Base-by-base conservation (phyloP, 768 basidiomycete species). In the Rickenella mellea region DNA sequence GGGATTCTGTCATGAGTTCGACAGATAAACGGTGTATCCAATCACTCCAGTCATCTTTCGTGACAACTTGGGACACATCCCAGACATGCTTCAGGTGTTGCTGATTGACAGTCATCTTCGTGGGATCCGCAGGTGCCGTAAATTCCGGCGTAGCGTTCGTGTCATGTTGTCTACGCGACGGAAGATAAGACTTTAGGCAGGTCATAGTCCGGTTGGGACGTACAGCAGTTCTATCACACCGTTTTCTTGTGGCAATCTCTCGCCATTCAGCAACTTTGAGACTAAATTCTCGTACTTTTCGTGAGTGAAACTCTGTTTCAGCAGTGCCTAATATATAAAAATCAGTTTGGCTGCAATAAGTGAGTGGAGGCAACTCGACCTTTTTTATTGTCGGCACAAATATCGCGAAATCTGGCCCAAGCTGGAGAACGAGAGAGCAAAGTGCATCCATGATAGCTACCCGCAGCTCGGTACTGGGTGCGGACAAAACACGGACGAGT, bases 381-480 rank as follows among this genome's bases (percentile, higher is more conserved):
- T 98, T 97, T 60, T 90, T 90, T 49, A 99, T 87, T 51, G 93
- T 93, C 1, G 96, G 92, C 27, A 98, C 87, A 53, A 98, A 99
- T 32, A 99, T 90, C 3, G 96, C 92, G 51, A 93, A 99, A 58
- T 98, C 94, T 0, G 93, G 82, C 1, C 93, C 93, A 40, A 99
- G 77, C 54, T 99, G 96, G 27, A 90, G 71, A 28, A 97, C 81
- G 29, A 98, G 69, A 1, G 92, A 86, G 57, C 90, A 96, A 2
- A 99, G 65, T 0, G 92, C 88, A 46, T 97, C 92, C 80, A 98
- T 83, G 6, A 93, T 87, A 1, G 85, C 78, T 60, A 75, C 74
- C 17, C 88, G 73, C 37, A 98, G 66, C 44, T 97, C 93, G 45
- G 83, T 83, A 50, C 71, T 81, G 1, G 73, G 68, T 27, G 68